phyloP scores from a whole-genome alignment of 2,329 filamentous ascomycete genomes.

The Xylaria sp. region DNA sequence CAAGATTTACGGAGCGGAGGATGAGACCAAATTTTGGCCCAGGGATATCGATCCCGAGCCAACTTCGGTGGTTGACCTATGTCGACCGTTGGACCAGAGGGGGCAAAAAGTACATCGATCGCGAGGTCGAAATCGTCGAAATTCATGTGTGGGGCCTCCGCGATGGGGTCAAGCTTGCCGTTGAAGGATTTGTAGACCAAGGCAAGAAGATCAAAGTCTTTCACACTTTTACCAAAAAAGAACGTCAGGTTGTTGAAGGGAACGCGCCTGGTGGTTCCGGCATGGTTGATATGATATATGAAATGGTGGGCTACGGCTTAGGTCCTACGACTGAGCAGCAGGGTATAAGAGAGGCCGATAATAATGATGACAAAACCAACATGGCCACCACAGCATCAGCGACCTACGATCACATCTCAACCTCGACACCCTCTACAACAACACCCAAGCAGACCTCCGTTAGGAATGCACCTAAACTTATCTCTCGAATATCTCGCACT shows the following conservation, averaged over 20 bases:
- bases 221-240: slow-evolving; percentile 79
- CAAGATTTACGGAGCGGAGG: slow-evolving; percentile 76
- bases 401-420: slow-evolving; percentile 28
- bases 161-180: slow-evolving; percentile 85
- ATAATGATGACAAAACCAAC: slow-evolving; percentile 29
- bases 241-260: slow-evolving; percentile 75
- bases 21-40: slow-evolving; percentile 91
- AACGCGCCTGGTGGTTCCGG: slow-evolving; percentile 61
- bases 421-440: slow-evolving; percentile 26
- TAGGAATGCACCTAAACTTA: slow-evolving; percentile 38
- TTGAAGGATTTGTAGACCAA: slow-evolving; percentile 89
- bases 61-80: slow-evolving; percentile 87
- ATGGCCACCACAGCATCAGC: slow-evolving; percentile 22
- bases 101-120: slow-evolving; percentile 83
- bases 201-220: slow-evolving; percentile 86
- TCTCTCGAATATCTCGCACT: slow-evolving; percentile 34
- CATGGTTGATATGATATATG: slow-evolving; percentile 63
- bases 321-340: slow-evolving; percentile 48
- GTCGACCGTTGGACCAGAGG: slow-evolving; percentile 84
- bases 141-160: slow-evolving; percentile 90
- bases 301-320: slow-evolving; percentile 58
- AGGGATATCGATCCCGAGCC: slow-evolving; percentile 92
- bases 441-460: slow-evolving; percentile 23
- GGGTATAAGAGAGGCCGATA: slow-evolving; percentile 51
- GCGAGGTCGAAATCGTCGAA: slow-evolving; percentile 85